Conservation (phyloP, 108 stramenopile genomes). For the Skeletonema grethae region DNA sequence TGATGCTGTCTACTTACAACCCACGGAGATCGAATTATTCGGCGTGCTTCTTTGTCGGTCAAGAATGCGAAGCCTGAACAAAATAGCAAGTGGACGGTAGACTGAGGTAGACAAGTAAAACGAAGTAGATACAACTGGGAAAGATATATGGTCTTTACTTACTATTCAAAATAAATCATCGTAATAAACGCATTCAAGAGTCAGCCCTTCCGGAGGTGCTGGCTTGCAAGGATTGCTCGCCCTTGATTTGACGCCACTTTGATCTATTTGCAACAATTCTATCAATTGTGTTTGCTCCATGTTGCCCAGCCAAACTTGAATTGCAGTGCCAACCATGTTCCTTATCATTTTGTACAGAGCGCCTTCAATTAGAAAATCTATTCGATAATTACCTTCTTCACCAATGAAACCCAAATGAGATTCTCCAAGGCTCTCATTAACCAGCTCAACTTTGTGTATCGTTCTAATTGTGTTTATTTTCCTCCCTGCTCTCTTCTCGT, state of each 20-base stretch:
- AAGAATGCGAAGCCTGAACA: too few species aligned
- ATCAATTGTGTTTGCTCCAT: slow-evolving; percentile 50
- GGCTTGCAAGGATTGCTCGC: slow-evolving; percentile 77
- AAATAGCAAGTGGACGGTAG: too few species aligned
- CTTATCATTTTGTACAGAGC: slow-evolving; percentile 89
- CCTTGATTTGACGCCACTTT: slow-evolving; percentile 34
- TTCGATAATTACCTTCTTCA: slow-evolving; percentile 67
- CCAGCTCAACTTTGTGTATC: slow-evolving; percentile 60
- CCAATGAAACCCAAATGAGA: slow-evolving; percentile 22
- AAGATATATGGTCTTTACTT: background rate
- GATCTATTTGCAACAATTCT: slow-evolving; percentile 44
- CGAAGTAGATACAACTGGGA: too few species aligned
- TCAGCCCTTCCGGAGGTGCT: slow-evolving; percentile 83
- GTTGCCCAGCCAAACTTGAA: slow-evolving; percentile 63
- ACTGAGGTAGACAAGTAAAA: too few species aligned
- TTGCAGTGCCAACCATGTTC: slow-evolving; percentile 84
- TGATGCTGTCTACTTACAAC: too few species aligned
- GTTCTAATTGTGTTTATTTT: slow-evolving; percentile 58
- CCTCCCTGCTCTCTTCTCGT: slow-evolving; percentile 44
- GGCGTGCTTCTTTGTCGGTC: too few species aligned
- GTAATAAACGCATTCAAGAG: slow-evolving; percentile 80
- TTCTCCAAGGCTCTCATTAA: slow-evolving; percentile 31
- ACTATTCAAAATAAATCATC: slow-evolving; percentile 45
- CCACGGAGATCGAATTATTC: too few species aligned
- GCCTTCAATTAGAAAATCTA: slow-evolving; percentile 75